Base-by-base conservation (phyloP, 2,329 filamentous ascomycete species). In the Ceratocystis huliohia region DNA sequence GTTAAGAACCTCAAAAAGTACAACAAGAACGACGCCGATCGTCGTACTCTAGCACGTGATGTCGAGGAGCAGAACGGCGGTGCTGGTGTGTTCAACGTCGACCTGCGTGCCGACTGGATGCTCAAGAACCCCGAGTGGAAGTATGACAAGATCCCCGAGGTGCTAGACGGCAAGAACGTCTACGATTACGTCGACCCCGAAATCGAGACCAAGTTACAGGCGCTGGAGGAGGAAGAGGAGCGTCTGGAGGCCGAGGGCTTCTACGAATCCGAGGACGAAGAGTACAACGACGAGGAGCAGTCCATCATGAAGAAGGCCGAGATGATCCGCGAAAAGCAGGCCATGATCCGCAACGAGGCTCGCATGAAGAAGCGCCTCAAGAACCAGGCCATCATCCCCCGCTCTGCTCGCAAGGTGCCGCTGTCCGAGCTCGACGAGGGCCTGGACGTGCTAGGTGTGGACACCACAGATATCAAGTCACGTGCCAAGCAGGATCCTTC, bases 101-200 rank as follows among this genome's bases (percentile, higher is more conserved):
- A 99, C 74, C 82, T 97, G 73, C 88, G 90, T 75, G 85, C 90
- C 74, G 89, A 94, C 73, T 99, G 96, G 76, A 78, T 91, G 17
- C 85, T 97, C 69, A 90, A 88, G 70, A 85, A 96, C 74, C 84
- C 88, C 53, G 91, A 94, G 67, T 97, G 94, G 94, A 96, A 96
- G 76, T 84, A 96, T 75, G 95, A 99, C 79, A 91, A 89, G 78
- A 89, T 97, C 66, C 94, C 94, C 41, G 94, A 99, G 77, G 82
- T 96, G 62, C 88, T 92, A 76, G 87, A 97, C 74, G 94, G 94
- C 76, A 92, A 93, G 82, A 99, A 99, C 76, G 89, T 99, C 67
- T 94, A 93, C 78, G 94, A 99, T 77, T 99, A 90, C 76, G 86
- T 99, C 73, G 94, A 97, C 73, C 92, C 93, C 0, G 95, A 99